Base-by-base conservation (phyloP, 805 yeast genomes). In the Sugiyamaella lignohabitans region DNA sequence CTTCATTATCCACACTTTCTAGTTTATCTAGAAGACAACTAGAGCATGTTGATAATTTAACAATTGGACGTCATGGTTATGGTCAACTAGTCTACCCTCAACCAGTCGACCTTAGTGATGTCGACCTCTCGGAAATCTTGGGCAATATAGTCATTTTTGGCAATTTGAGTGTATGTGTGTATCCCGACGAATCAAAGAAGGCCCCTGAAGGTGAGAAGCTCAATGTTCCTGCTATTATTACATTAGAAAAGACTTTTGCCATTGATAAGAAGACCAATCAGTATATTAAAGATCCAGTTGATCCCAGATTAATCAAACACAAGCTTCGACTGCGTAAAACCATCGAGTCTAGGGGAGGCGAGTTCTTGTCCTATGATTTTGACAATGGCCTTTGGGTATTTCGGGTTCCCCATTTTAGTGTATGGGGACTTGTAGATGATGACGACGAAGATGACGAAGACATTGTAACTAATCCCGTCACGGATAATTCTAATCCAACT, bases 351-450 rank as follows among this genome's bases (percentile, higher is more conserved):
- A 73, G 70, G 29, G 95, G 89, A 4, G 87, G 83, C 81, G 80
- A 81, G 51, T 87, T 84, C 60, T 70, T 89, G 11, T 82, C 88
- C 3, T 88, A 82, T 59, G 88, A 84, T 57, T 87, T 88, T 2
- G 71, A 80, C 23, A 76, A 78, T 3, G 86, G 87, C 30, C 65
- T 76, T 3, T 88, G 89, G 87, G 79, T 82, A 1, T 88, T 87
- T 65, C 76, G 72, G 55, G 96, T 89, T 5, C 80, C 84, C 55
- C 98, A 93, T 68, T 93, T 93, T 59, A 87, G 96, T 68, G 78
- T 85, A 4, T 93, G 97, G 96, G 98, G 98, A 4, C 66, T 93
- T 34, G 57, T 54, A 14, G 60, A 58, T 11, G 57, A 52, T 24
- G 60, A 54, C 3, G 51, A 46, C n/a, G 23, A 30, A 16, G 84